These are phyloP conservation scores for Oryza officinalis DNA, from an alignment of 176 grass and related monocot species.

Conservation along the genomic window DNA sequence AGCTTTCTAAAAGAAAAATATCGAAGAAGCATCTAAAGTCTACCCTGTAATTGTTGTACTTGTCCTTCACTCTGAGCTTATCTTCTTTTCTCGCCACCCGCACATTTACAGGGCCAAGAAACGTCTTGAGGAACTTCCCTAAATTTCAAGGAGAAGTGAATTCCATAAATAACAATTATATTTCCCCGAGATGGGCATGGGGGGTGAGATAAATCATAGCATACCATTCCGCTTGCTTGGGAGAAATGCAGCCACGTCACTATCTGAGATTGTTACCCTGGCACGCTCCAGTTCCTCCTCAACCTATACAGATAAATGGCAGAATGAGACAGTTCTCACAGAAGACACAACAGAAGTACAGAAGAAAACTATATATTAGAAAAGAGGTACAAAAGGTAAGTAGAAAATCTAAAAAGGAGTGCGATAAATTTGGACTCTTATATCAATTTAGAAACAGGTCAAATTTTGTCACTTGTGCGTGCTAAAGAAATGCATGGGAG, in stretches of 20 bases:
- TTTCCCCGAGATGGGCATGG: not conserved
- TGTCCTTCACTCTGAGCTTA: constrained; percentile 91
- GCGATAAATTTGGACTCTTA: not conserved
- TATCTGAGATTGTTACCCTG: constrained; percentile 66
- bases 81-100: constrained; percentile 76
- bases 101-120: constrained; percentile 91
- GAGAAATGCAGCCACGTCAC: constrained; percentile 72
- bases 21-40: constrained; percentile 1
- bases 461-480: not conserved
- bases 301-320: constrained; percentile 48
- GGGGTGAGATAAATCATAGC: not conserved
- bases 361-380: not conserved
- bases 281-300: constrained; percentile 85
- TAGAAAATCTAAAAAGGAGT: not conserved
- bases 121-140: constrained; percentile 89
- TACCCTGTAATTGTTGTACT: constrained; percentile 98
- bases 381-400: not conserved
- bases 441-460: not conserved
- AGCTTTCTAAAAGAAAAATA: not conserved
- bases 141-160: not conserved
- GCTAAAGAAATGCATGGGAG: not conserved
- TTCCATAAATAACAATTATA: constrained; percentile 20
- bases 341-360: not conserved
- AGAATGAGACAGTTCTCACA: not conserved
- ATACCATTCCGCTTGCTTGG: constrained; percentile 75